A percentile compares a stretch with the other conserved stretches of the same genome.
phyloP scores from a whole-genome alignment of 495 filamentous ascomycete species.

The Talaromyces proteolyticus region DNA sequence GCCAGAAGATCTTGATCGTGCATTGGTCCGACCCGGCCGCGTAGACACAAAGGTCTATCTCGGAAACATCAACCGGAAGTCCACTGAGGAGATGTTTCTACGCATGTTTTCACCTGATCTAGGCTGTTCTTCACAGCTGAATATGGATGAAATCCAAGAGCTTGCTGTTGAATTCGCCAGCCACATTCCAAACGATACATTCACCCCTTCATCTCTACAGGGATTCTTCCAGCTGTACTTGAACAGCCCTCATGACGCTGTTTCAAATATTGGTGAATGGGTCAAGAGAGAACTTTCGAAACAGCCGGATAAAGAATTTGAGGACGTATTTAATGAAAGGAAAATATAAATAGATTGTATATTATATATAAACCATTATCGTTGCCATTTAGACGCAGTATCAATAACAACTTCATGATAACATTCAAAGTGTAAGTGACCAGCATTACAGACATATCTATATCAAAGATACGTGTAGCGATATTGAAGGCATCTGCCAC shows the following conservation, averaged over 20 bases:
- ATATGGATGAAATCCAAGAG: neutral
- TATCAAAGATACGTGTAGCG: too few relatives aligned
- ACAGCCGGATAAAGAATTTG: conserved; percentile 20
- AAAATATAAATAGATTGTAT: neutral
- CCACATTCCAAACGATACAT: conserved; percentile 54
- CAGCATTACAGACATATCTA: too few relatives aligned
- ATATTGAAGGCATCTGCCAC: too few relatives aligned
- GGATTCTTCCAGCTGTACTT: conserved; percentile 68
- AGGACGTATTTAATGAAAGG: neutral
- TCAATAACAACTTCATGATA: too few relatives aligned
- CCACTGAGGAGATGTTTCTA: conserved; percentile 3
- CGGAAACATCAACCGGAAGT: conserved; percentile 1
- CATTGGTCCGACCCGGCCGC: conserved; percentile 69
- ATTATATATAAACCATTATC: too few relatives aligned
- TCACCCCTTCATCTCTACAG: conserved; percentile 74
- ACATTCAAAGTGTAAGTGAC: too few relatives aligned
- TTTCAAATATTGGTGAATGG: conserved; percentile 52
- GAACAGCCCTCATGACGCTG: conserved; percentile 53
- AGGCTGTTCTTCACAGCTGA: neutral
- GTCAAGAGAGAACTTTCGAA: conserved; percentile 50
- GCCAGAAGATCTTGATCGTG: conserved; percentile 66
- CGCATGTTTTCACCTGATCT: conserved; percentile 5
- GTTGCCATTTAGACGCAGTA: too few relatives aligned
- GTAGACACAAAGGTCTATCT: conserved; percentile 61
- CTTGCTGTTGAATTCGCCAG: conserved; percentile 54